Base-by-base conservation (phyloP, 345 rosid genomes). In the Ailanthus altissimus region DNA sequence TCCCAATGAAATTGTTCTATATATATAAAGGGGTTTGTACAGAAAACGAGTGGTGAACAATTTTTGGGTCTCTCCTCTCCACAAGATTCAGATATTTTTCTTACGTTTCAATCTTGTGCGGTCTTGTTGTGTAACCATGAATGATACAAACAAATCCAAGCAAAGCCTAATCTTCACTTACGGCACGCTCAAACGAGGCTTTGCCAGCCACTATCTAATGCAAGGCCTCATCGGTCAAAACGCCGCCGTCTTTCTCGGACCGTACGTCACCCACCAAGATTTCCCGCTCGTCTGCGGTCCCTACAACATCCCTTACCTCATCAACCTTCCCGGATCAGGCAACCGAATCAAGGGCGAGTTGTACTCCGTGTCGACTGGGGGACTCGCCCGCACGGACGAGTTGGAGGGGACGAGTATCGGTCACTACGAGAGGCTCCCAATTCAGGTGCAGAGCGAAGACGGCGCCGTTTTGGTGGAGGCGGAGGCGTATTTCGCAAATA, bases 231-330 rank as follows among this genome's bases (percentile, higher is more conserved):
- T 89, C 72, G 15, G 36, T 32, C 18, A 42, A 18, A 73, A 82
- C 77, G 89, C 87, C 63, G 94, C 97, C 59, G 83, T 82, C 42
- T 79, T 10, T 77, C 38, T 85, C 50, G 94, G 91, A 18, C 63
- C 83, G 26, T 83, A 77, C 79, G 59, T 75, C 72, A 89, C 97
- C 79, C 70, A 59, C 60, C 78, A 68, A 15, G 59, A 77, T 0
- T 78, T 82, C 87, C 97, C 98, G 20, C 97, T 91, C 26, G 90
- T 93, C 28, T 82, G 87, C 57, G 97, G 98, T 12, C 92, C 89
- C 57, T 72, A 88, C 82, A 91, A 89, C 79, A 88, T 93, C 72
- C 97, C 97, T 1, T 91, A 83, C 83, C 77, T 93, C 45, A 83
- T 93, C 86, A 81, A 85, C 84, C 80, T 87, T 69, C 82, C 86